Conservation (phyloP, 2,329 filamentous ascomycete species). For the Aspergillus sp. region DNA sequence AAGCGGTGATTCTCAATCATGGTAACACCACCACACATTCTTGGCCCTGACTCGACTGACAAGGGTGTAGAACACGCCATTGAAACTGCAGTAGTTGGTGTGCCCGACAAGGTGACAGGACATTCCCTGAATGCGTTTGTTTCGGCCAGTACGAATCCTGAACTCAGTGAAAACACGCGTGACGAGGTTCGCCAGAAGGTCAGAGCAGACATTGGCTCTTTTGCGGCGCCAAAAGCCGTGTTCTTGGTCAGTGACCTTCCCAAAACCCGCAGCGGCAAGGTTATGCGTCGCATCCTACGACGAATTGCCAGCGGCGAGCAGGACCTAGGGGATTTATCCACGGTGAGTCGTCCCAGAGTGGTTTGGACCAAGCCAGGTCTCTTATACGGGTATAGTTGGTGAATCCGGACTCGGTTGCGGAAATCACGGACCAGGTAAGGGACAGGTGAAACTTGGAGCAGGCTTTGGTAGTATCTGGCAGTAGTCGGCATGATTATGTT, state of each 20-base stretch:
- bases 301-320: not conserved
- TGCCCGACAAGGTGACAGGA: conserved; percentile 84
- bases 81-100: conserved; percentile 87
- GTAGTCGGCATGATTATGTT: too few species aligned
- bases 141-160: too few species aligned
- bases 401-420: too few species aligned
- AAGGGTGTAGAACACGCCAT: conserved; percentile 52
- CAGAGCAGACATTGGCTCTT: conserved; percentile 68
- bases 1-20: conserved; percentile 92
- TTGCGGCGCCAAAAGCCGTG: conserved; percentile 86
- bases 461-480: too few species aligned
- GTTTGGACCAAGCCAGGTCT: too few species aligned
- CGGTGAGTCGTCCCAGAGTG: too few species aligned
- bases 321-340: too few species aligned
- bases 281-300: conserved; percentile 88
- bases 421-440: too few species aligned
- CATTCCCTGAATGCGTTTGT: conserved; percentile 95
- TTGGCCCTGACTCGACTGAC: too few species aligned
- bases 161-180: too few species aligned
- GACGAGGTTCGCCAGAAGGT: conserved; percentile 63
- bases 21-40: conserved; percentile 23
- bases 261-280: conserved; percentile 94
- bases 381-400: too few species aligned
- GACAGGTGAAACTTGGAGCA: too few species aligned
- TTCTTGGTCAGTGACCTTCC: conserved; percentile 87